Conservation (phyloP, 306 rosid species). For the Comarum palustre region DNA sequence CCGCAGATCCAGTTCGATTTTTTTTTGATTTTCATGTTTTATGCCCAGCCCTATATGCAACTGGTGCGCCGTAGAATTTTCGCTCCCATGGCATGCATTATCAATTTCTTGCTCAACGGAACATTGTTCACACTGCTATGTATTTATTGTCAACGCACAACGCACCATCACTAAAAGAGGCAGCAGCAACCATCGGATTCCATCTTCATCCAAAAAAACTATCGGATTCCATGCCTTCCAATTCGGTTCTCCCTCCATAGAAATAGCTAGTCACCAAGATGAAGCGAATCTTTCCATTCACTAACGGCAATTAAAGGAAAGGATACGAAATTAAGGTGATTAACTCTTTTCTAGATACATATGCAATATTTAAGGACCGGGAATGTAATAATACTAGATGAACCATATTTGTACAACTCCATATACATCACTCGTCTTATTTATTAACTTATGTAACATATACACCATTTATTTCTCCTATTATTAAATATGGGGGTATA, state of each 20-base stretch:
- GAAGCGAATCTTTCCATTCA: background rate
- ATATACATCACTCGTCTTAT: no score
- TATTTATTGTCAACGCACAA: background rate
- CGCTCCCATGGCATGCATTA: background rate
- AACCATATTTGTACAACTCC: no score
- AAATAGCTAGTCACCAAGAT: no score
- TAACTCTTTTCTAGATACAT: no score
- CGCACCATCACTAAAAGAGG: background rate
- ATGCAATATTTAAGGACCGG: background rate
- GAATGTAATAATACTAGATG: background rate
- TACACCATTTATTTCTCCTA: no score
- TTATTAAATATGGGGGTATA: no score
- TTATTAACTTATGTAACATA: no score
- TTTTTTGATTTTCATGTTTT: no score
- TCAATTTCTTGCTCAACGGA: background rate
- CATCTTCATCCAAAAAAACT: no score
- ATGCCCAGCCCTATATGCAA: no score
- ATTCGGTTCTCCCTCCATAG: background rate
- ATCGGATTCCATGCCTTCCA: background rate
- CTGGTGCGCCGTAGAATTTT: no score
- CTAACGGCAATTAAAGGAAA: background rate
- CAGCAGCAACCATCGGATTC: background rate
- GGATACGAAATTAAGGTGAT: background rate
- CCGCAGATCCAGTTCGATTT: no score
- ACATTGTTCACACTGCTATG: background rate